Percentiles rank a stretch among this genome's conserved stretches.
phyloP scores from a whole-genome alignment of 1,284 basidiomycete genomes.

The Cutaneotrichosporon cutaneum region DNA sequence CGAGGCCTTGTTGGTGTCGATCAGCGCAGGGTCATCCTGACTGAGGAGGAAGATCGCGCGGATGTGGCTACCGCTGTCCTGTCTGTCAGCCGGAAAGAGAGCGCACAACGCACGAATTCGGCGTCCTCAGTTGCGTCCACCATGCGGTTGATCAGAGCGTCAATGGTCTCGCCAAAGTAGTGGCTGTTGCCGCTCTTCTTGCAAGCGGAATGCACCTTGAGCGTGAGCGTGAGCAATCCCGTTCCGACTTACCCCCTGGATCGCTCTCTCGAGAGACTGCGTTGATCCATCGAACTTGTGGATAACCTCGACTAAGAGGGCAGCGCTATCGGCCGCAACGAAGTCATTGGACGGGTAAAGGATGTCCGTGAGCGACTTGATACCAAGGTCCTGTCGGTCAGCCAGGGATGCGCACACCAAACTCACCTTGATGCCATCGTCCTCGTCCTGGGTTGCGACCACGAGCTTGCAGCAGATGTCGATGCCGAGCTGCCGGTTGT shows the following conservation, averaged over 20 bases:
- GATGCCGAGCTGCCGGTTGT: slow-evolving; percentile 61
- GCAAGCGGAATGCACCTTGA: background rate
- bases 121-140: slow-evolving; percentile 64
- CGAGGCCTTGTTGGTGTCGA: slow-evolving; percentile 42
- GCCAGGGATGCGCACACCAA: slow-evolving; percentile 12
- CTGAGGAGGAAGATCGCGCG: slow-evolving; percentile 42
- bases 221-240: background rate
- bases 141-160: slow-evolving; percentile 77
- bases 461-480: slow-evolving; percentile 84
- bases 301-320: slow-evolving; percentile 79
- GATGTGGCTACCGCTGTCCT: slow-evolving; percentile 45
- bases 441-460: slow-evolving; percentile 76
- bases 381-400: slow-evolving; percentile 67
- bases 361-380: slow-evolving; percentile 82
- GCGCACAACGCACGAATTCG: slow-evolving; percentile 29
- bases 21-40: slow-evolving; percentile 34
- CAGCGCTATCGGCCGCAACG: slow-evolving; percentile 58
- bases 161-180: slow-evolving; percentile 61
- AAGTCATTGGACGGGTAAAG: slow-evolving; percentile 62
- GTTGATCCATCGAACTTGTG: slow-evolving; percentile 76
- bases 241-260: slow-evolving; percentile 60
- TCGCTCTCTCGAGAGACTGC: slow-evolving; percentile 76
- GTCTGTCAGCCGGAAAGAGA: slow-evolving; percentile 5
- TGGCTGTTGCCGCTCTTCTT: slow-evolving; percentile 19
- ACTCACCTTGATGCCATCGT: slow-evolving; percentile 74